Conservation (phyloP, 73 alveolate species). For the Tetrahymena thermophila region DNA sequence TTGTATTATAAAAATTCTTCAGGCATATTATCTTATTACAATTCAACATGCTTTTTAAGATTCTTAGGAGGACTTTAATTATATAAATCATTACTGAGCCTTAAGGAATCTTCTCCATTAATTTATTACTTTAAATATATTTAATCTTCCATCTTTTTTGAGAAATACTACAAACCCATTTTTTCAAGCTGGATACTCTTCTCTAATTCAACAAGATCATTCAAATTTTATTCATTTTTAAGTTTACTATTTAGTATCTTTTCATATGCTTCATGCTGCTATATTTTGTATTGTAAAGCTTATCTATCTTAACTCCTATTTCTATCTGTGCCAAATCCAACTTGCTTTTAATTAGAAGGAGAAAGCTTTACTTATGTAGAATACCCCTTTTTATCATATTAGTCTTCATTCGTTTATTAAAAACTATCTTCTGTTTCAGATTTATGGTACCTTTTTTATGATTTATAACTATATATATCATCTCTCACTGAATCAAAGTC, state of each 20-base stretch:
- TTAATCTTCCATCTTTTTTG: not conserved
- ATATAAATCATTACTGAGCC: not conserved
- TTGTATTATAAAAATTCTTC: not conserved
- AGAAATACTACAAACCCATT: not conserved
- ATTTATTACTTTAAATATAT: not conserved
- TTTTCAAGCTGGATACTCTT: not conserved
- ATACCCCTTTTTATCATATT: not conserved
- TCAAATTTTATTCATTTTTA: not conserved
- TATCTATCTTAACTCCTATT: not conserved
- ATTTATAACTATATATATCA: not conserved
- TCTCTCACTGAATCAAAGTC: not conserved
- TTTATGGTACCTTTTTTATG: not conserved
- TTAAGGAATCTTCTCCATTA: not conserved
- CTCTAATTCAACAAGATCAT: not conserved
- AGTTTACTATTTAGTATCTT: not conserved
- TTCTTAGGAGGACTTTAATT: not conserved
- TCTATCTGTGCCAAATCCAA: not conserved
- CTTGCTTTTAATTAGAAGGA: not conserved
- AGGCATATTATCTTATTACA: not conserved
- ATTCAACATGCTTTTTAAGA: not conserved
- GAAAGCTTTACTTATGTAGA: not conserved
- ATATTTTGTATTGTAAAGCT: not conserved
- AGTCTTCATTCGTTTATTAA: not conserved
- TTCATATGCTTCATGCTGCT: not conserved
- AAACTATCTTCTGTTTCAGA: not conserved